Conservation (phyloP, 2,329 filamentous ascomycete genomes). For the Cladobotryum mycophilum region DNA sequence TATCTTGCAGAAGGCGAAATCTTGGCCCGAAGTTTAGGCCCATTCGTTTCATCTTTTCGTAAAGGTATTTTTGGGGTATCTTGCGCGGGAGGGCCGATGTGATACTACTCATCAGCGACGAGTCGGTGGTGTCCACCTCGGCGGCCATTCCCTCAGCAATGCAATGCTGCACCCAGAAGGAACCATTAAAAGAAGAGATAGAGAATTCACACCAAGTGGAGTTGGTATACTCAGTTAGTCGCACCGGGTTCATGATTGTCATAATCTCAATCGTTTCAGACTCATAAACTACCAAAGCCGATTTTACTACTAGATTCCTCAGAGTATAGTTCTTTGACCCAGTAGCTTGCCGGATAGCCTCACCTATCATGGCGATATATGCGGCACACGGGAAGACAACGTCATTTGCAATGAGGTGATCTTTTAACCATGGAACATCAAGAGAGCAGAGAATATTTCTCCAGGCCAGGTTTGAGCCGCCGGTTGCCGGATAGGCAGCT, state of each 20-base stretch:
- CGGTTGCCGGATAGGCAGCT: not conserved
- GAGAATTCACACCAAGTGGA: conserved; percentile 23
- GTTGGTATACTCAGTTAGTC: conserved; percentile 12
- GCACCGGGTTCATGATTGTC: conserved; percentile 19
- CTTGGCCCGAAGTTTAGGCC: conserved; percentile 3
- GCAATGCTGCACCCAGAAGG: conserved; percentile 26
- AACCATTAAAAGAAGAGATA: conserved; percentile 22
- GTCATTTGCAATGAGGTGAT: conserved; percentile 28
- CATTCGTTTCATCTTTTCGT: not conserved
- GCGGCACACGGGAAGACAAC: conserved; percentile 33
- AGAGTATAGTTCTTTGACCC: not conserved
- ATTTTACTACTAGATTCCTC: not conserved
- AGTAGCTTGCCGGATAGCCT: conserved; percentile 22
- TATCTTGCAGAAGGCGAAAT: not conserved
- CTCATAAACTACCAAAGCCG: not conserved
- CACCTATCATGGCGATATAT: conserved; percentile 28
- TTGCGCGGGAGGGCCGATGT: not conserved
- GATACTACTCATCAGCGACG: conserved; percentile 1
- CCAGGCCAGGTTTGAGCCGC: conserved; percentile 14
- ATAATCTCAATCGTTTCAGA: conserved; percentile 24
- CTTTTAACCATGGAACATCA: conserved; percentile 28
- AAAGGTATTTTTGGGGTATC: no score
- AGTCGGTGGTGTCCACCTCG: conserved; percentile 12
- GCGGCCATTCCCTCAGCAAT: not conserved
- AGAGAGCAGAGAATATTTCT: conserved; percentile 16